Base-by-base conservation (phyloP, 345 rosid species). In the Brassica carinata region DNA sequence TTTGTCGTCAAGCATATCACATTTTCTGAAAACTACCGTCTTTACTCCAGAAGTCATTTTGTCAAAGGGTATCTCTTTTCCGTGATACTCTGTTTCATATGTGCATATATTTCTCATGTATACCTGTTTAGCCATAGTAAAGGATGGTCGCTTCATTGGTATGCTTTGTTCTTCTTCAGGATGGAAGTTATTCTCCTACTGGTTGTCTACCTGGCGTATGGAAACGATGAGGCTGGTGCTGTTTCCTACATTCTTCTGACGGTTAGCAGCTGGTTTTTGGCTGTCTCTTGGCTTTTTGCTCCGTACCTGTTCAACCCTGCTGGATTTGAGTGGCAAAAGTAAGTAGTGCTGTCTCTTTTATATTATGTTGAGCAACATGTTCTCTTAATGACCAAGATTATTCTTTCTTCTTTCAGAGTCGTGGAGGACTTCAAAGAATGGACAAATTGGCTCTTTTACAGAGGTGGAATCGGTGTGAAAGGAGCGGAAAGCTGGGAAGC, bases 401-500 rank as follows among this genome's bases (percentile, higher is more conserved):
- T 18, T 19, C 75, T 34, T 77, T 69, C 36, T 78, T 31, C 58
- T 80, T 79, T 67, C 79, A 95, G 99, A 91, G 86, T 87, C 2
- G 98, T 95, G 76, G 97, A 93, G 82, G 99, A 95, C 86, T 95
- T 95, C 84, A 85, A 90, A 82, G 99, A 95, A 78, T 95, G 99
- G 99, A 95, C 98, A 74, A 93, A 93, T 73, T 95, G 99, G 99
- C 98, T 95, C 76, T 85, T 93, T 43, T 91, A 95, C 79, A 88
- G 97, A 88, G 99, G 99, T 72, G 99, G 99, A 79, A 93, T 95
- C 77, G 99, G 99, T 71, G 98, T 93, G 17, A 92, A 91, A 86
- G 99, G 99, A 78, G 96, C 74, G 74, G 94, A 95, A 84, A 95
- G 99, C 84, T 95, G 99, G 99, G 99, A 95, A 85, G 97, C 99